These are phyloP conservation scores for Tirmania nivea DNA, from an alignment of 495 filamentous ascomycete species.

Conservation along the genomic window DNA sequence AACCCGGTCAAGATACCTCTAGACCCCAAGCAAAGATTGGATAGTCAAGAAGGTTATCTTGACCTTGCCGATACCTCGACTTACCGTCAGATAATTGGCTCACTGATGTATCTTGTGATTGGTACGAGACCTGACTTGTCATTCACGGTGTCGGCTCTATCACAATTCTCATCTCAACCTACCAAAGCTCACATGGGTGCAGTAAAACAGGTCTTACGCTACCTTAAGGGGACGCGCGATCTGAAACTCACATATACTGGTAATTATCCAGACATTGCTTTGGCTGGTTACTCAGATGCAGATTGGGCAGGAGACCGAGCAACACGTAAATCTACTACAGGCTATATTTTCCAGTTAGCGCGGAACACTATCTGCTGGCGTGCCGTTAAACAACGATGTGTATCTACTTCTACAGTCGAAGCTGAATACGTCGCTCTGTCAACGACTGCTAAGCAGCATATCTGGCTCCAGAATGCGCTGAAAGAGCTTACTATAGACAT, in stretches of 20 bases:
- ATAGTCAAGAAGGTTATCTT: neutral
- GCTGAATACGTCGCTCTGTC: slow-evolving; percentile 2
- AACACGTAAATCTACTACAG: neutral
- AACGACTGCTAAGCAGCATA: neutral
- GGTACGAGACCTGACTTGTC: slow-evolving; percentile 9
- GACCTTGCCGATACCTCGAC: neutral
- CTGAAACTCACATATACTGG: neutral
- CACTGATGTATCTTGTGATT: slow-evolving; percentile 4
- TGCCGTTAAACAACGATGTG: slow-evolving; percentile 1
- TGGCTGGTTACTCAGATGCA: neutral
- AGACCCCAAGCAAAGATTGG: neutral
- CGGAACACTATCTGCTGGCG: neutral
- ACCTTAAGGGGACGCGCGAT: neutral
- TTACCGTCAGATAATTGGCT: slow-evolving; percentile 6
- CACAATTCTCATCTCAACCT: slow-evolving; percentile 1
- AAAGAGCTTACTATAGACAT: neutral
- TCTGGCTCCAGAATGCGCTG: neutral
- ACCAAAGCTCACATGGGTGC: neutral
- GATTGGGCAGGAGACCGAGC: neutral
- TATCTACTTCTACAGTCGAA: slow-evolving; percentile 1
- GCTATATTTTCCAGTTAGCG: slow-evolving; percentile 1
- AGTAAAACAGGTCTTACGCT: slow-evolving; percentile 1
- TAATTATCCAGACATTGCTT: neutral
- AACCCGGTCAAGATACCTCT: neutral
- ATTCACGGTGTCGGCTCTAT: slow-evolving; percentile 2